Evolutionary conservation across 169 alveolate genomes (phyloP).

Genomic region (Babesia ovis): DNA sequence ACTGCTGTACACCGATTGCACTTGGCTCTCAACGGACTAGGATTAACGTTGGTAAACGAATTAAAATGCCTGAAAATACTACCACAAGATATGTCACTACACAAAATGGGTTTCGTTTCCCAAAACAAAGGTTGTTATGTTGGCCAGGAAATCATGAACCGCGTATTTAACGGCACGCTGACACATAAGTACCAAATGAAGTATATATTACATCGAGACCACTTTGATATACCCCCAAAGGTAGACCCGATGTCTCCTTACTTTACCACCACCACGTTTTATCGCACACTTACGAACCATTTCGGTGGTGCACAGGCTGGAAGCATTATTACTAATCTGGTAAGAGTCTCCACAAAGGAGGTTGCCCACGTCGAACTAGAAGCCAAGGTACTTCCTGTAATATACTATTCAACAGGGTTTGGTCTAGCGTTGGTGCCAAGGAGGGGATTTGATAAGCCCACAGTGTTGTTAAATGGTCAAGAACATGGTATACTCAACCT

Average conservation of each 20-base stretch:
- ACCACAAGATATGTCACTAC: slow-evolving; percentile 72
- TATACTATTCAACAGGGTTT: slow-evolving; percentile 23
- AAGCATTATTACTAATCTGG: slow-evolving; percentile 1
- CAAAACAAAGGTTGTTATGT: slow-evolving; percentile 76
- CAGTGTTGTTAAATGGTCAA: background rate
- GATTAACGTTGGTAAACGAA: slow-evolving; percentile 12
- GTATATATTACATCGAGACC: slow-evolving; percentile 48
- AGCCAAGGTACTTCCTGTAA: background rate
- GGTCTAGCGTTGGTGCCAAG: slow-evolving; percentile 16
- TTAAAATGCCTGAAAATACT: slow-evolving; percentile 27
- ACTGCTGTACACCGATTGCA: slow-evolving; percentile 2
- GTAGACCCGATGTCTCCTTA: background rate
- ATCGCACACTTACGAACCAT: background rate
- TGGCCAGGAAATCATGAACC: slow-evolving; percentile 78
- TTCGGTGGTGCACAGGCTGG: background rate
- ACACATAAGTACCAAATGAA: slow-evolving; percentile 65
- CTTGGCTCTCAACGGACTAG: slow-evolving; percentile 34
- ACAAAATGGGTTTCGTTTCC: slow-evolving; percentile 60
- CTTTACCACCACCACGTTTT: background rate
- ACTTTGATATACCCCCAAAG: background rate
- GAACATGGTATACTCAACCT: background rate
- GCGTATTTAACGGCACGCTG: slow-evolving; percentile 65
- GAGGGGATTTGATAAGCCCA: background rate
- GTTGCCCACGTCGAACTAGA: background rate
- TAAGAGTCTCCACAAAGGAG: background rate